Base-by-base conservation (phyloP, 495 filamentous ascomycete species). In the Lindgomyces ingoldianus region DNA sequence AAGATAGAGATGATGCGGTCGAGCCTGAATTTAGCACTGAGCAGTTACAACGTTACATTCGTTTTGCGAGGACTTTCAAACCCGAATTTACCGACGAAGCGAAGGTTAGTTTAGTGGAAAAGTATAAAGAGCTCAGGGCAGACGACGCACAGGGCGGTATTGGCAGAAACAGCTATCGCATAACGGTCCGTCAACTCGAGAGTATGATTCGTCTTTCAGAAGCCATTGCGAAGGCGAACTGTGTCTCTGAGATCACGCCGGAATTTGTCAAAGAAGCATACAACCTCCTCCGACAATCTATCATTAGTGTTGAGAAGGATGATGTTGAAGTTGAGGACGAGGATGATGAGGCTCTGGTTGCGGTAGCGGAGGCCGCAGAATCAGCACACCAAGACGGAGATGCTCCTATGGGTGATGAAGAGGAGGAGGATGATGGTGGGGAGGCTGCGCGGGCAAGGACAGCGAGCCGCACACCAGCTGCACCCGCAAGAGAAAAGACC, bases 231-330 rank as follows among this genome's bases (percentile, higher is more conserved):
- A 97, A 97, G 75, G 91, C 90, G 41, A 98, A 96, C 73, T 98
- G 94, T 74, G 90, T 97, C 29, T 91, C 93, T 71, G 92, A 97
- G 65, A 87, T 99, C 55, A 85, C 85, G 0, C 83, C 88, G 27
- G 85, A 83, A 0, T 93, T 97, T 69, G 94, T 99, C 12, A 83
- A 87, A 22, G 94, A 99, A 74, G 94, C 92, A 1, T 96, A 87
- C 72, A 88, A 93, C 52, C 82, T 99, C 6, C 81, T 99, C 4
- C 79, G 91, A 29, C 91, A 96, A 77, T 92, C 88, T 76, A 98
- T 99, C 73, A 96, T 99, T 68, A 93, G 89, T 16, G 93, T 99
- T 18, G 95, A 99, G 75, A 94, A 96, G 69, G 94, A 99, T 68
- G 94, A 99, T 65, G 88, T 99, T 14, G 94, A 98, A 73, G 89